These are phyloP conservation scores for Solanum aculeatissimum DNA, from an alignment of 305 asterid species.

Conservation along the genomic window DNA sequence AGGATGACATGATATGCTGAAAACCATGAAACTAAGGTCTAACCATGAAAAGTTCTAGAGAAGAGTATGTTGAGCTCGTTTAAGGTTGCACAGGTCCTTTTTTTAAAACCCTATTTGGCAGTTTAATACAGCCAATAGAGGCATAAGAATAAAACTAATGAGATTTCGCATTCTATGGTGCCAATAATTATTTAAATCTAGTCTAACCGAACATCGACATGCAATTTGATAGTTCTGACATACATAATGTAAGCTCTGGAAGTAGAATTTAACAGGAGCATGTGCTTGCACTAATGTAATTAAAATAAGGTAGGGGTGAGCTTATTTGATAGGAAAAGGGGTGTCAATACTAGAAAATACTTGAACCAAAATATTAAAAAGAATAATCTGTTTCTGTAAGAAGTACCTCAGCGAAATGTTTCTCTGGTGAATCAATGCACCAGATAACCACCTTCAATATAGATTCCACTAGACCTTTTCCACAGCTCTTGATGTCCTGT, in stretches of 20 bases:
- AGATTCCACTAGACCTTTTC: constrained; percentile 44
- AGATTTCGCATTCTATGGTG: neutral
- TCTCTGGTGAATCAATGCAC: constrained; percentile 66
- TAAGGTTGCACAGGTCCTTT: neutral
- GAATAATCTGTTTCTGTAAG: neutral
- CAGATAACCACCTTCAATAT: constrained; percentile 43
- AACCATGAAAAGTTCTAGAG: neutral
- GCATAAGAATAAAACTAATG: neutral
- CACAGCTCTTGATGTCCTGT: constrained; percentile 48
- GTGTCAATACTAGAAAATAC: neutral
- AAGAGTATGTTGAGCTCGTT: neutral
- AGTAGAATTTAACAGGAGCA: neutral
- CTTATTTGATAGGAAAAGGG: neutral
- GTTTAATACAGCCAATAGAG: neutral
- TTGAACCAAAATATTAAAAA: neutral
- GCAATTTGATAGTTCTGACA: neutral
- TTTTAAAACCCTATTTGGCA: neutral
- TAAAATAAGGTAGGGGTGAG: neutral
- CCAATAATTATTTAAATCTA: neutral
- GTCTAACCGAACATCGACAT: neutral
- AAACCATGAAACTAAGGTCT: neutral
- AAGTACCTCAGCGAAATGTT: constrained; percentile 79
- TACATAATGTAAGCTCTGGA: too few relatives aligned
- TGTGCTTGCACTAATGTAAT: neutral
- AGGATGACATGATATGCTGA: neutral